These are phyloP conservation scores for Linnemannia hyalina DNA, from an alignment of 192 early-diverging fungal genomes.

Conservation along the genomic window DNA sequence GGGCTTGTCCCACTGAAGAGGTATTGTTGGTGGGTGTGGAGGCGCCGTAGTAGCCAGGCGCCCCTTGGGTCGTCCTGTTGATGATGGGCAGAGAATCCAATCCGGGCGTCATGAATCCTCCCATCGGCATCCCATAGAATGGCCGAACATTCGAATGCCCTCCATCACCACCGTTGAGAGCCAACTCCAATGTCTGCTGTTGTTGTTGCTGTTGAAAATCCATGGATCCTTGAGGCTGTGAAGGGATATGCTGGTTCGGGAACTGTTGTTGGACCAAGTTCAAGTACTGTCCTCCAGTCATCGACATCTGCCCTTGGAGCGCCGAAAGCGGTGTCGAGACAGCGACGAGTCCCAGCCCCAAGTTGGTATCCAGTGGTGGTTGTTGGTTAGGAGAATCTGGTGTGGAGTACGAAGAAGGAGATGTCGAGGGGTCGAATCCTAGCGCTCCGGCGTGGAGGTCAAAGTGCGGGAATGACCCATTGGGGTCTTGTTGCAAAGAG, in stretches of 20 bases:
- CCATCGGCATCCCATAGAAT: conserved; percentile 50
- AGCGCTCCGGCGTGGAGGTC: conserved; percentile 1
- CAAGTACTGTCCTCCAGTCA: conserved; percentile 19
- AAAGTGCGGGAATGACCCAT: background rate
- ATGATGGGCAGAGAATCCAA: conserved; percentile 36
- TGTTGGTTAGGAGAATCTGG: conserved; percentile 14
- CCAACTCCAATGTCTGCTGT: conserved; percentile 26
- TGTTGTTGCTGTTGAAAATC: conserved; percentile 10
- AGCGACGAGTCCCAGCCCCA: conserved; percentile 23
- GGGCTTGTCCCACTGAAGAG: background rate
- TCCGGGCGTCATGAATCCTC: conserved; percentile 45
- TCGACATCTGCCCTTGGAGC: conserved; percentile 11
- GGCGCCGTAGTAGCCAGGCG: background rate
- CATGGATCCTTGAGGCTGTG: conserved; percentile 16
- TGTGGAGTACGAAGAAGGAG: conserved; percentile 19
- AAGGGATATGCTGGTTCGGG: conserved; percentile 24
- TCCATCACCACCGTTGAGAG: background rate
- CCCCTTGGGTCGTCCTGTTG: background rate
- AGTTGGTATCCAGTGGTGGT: background rate
- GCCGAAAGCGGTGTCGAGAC: conserved; percentile 13
- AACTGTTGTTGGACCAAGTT: conserved; percentile 33
- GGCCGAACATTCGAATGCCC: conserved; percentile 12
- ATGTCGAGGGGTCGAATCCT: conserved; percentile 17
- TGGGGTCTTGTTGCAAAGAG: conserved; percentile 14
- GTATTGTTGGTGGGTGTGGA: background rate